Conservation (phyloP, 2,329 filamentous ascomycete genomes). For the Didymella pinodella region DNA sequence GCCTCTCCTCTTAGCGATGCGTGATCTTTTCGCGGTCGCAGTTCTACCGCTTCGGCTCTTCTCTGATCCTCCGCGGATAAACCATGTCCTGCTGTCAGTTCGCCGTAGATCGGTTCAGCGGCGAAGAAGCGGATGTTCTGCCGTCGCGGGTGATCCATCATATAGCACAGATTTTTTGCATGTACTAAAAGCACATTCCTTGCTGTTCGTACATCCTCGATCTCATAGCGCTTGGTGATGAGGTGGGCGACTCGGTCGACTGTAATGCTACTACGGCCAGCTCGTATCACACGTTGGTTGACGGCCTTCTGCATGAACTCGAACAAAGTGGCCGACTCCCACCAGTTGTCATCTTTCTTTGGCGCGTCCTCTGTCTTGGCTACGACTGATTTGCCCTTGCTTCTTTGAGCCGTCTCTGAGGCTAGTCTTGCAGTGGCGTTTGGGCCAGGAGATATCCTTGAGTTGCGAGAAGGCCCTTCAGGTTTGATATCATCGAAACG, state of each 20-base stretch:
- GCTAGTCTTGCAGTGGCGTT: neutral
- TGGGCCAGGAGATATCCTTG: conserved; percentile 23
- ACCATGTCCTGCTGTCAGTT: conserved; percentile 37
- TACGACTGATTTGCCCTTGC: conserved; percentile 16
- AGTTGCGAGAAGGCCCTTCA: conserved; percentile 18
- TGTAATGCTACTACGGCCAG: conserved; percentile 43
- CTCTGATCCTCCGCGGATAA: conserved; percentile 43
- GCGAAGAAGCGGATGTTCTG: conserved; percentile 41
- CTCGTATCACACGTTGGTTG: conserved; percentile 41
- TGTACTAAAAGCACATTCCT: conserved; percentile 47
- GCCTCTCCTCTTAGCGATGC: conserved; percentile 34
- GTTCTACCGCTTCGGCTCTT: conserved; percentile 40
- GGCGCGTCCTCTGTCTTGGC: conserved; percentile 29
- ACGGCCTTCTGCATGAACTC: conserved; percentile 52
- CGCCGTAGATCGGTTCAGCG: conserved; percentile 45
- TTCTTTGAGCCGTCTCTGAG: conserved; percentile 3
- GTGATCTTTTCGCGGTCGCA: conserved; percentile 43
- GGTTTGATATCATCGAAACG: conserved; percentile 31
- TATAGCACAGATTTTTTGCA: conserved; percentile 48
- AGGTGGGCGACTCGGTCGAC: conserved; percentile 45
- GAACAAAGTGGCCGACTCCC: conserved; percentile 49
- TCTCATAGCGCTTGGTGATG: conserved; percentile 48
- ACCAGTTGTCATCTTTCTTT: conserved; percentile 53
- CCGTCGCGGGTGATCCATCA: conserved; percentile 49
- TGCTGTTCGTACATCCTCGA: conserved; percentile 46